Evolutionary conservation across 257 asterid species (phyloP).

Genomic region (Agastache rugosa): DNA sequence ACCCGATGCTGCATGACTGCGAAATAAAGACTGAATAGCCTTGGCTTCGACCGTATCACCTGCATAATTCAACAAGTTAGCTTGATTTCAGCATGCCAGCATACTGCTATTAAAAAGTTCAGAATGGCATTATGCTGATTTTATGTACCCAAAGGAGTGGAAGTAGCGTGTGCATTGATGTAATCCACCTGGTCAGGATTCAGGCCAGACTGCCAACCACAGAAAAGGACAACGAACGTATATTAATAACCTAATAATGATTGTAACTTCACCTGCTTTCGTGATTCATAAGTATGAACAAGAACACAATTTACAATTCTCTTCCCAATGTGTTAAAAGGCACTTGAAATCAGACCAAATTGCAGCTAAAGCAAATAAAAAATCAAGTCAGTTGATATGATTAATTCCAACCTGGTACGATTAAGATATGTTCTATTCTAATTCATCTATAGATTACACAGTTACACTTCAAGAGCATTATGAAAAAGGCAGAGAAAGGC

Average conservation of each 20-base stretch:
- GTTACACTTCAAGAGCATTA: slow-evolving; percentile 16
- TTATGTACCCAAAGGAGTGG: slow-evolving; percentile 87
- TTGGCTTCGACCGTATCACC: slow-evolving; percentile 93
- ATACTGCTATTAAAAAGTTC: slow-evolving; percentile 6
- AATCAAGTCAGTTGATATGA: background rate
- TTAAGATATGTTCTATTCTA: background rate
- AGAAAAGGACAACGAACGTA: slow-evolving; percentile 10
- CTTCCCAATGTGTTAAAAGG: background rate
- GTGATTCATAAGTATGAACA: background rate
- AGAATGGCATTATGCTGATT: slow-evolving; percentile 9
- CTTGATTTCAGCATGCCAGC: slow-evolving; percentile 10
- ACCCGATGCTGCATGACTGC: slow-evolving; percentile 71
- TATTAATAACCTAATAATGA: background rate
- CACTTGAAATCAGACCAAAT: background rate
- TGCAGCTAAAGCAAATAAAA: slow-evolving; percentile 1
- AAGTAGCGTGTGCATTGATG: slow-evolving; percentile 95
- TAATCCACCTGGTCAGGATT: slow-evolving; percentile 83
- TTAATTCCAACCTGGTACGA: background rate
- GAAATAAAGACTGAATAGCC: slow-evolving; percentile 74
- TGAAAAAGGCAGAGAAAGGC: background rate
- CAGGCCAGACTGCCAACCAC: slow-evolving; percentile 78
- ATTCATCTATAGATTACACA: slow-evolving; percentile 1
- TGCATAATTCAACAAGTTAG: slow-evolving; percentile 40
- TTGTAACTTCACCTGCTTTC: slow-evolving; percentile 5
- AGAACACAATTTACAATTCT: background rate